Conservation (phyloP, 2,329 filamentous ascomycete genomes). For the Stylonectria norvegica region DNA sequence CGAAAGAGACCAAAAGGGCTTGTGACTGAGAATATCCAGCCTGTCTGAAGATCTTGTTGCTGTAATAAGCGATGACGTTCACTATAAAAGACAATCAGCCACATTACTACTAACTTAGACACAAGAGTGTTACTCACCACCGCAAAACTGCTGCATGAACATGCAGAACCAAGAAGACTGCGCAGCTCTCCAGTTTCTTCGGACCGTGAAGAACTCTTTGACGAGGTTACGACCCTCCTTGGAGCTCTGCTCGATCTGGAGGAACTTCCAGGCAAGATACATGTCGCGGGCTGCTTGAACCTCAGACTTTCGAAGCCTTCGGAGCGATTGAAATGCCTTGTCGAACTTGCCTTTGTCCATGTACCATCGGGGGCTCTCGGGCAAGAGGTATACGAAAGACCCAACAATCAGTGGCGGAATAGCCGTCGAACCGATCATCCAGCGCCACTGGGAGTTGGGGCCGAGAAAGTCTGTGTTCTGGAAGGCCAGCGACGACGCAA, state of each 20-base stretch:
- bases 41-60: constrained; percentile 27
- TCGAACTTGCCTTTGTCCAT: constrained; percentile 41
- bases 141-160: constrained; percentile 36
- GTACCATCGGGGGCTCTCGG: constrained; percentile 52
- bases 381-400: constrained; percentile 59
- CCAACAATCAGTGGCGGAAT: constrained; percentile 50
- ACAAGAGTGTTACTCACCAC: constrained; percentile 42
- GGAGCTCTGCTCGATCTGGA: constrained; percentile 27
- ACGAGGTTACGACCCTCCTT: constrained; percentile 23
- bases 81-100: constrained; percentile 44
- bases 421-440: constrained; percentile 60
- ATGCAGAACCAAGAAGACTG: constrained; percentile 34
- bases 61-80: constrained; percentile 31
- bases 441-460: constrained; percentile 46
- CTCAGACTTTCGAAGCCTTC: constrained; percentile 42
- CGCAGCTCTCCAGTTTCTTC: constrained; percentile 31
- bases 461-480: constrained; percentile 47
- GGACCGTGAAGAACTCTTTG: constrained; percentile 28
- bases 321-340: constrained; percentile 44
- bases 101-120: not conserved
- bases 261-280: constrained; percentile 43
- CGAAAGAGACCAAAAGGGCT: constrained; percentile 32
- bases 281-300: constrained; percentile 49
- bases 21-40: constrained; percentile 27
- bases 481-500: constrained; percentile 50